These are phyloP conservation scores for Beauveria caledonica DNA, from an alignment of 2,329 filamentous ascomycete genomes.

Conservation along the genomic window DNA sequence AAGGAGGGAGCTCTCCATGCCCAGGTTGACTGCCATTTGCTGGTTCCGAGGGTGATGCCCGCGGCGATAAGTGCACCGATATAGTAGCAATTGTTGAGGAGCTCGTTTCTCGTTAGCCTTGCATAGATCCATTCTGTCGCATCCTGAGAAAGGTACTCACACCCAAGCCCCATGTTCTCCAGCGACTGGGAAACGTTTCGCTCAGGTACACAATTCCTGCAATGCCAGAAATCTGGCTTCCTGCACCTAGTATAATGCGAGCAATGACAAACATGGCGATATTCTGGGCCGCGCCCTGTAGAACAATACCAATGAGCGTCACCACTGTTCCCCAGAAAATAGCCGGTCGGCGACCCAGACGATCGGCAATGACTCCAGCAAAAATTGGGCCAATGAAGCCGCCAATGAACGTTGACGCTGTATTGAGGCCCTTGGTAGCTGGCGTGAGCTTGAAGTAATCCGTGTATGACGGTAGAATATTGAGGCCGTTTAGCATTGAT, in stretches of 20 bases:
- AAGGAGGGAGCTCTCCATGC: conserved; percentile 28
- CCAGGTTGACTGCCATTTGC: conserved; percentile 26
- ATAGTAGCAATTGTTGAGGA: conserved; percentile 24
- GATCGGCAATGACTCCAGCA: conserved; percentile 33
- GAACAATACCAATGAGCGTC: conserved; percentile 34
- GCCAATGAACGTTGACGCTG: conserved; percentile 46
- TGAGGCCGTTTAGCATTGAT: conserved; percentile 48
- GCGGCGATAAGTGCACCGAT: conserved; percentile 37
- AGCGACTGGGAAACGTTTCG: conserved; percentile 35
- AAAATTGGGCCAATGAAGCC: conserved; percentile 35
- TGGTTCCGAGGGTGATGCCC: conserved; percentile 32
- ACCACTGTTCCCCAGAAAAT: conserved; percentile 36
- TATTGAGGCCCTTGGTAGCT: conserved; percentile 46
- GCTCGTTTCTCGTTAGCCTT: neutral
- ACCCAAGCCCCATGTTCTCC: conserved; percentile 17
- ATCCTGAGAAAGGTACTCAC: neutral
- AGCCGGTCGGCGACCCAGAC: conserved; percentile 33
- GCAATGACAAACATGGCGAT: conserved; percentile 42
- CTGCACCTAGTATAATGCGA: conserved; percentile 40
- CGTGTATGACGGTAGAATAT: conserved; percentile 47
- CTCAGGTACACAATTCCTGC: conserved; percentile 39
- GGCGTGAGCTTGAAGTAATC: conserved; percentile 48
- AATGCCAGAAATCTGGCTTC: conserved; percentile 32
- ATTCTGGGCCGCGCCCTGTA: conserved; percentile 41
- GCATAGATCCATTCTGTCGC: neutral